These are phyloP conservation scores for Aspergillus sp. DNA, from an alignment of 2,329 filamentous ascomycete genomes.

Conservation along the genomic window DNA sequence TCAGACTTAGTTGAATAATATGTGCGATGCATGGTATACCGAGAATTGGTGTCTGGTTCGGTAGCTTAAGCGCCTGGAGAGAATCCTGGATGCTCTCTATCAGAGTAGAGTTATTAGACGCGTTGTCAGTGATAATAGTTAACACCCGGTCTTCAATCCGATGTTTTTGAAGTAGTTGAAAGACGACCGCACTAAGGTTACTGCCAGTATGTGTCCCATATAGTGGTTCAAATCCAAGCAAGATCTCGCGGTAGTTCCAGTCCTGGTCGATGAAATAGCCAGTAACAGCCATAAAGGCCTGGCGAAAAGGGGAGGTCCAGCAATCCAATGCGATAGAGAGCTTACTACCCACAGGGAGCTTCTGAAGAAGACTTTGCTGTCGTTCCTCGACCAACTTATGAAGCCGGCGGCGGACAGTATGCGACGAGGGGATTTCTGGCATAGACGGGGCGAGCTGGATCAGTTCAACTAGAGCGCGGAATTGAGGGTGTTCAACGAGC, in stretches of 20 bases:
- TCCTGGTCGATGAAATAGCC: too few species aligned
- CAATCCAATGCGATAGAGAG: constrained; percentile 8
- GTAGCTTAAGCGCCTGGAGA: background rate
- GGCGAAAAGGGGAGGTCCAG: constrained; percentile 8
- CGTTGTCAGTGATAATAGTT: constrained; percentile 4
- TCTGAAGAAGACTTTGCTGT: background rate
- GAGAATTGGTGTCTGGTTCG: constrained; percentile 2
- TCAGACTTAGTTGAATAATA: too few species aligned
- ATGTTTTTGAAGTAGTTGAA: constrained; percentile 1
- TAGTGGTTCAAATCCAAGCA: constrained; percentile 12
- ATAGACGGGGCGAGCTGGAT: background rate
- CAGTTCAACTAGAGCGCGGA: background rate
- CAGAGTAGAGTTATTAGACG: constrained; percentile 4
- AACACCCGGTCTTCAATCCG: constrained; percentile 2
- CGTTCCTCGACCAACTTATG: background rate
- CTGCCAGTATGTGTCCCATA: constrained; percentile 2
- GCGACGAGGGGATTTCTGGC: too few species aligned
- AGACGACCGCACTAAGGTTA: constrained; percentile 4
- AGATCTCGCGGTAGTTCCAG: too few species aligned
- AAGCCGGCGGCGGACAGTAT: too few species aligned
- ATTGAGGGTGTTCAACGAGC: constrained; percentile 1
- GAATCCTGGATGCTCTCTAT: constrained; percentile 3
- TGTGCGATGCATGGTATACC: constrained; percentile 9
- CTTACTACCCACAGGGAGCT: background rate
- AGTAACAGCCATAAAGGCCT: constrained; percentile 15